These are phyloP conservation scores for Rhodomyrtus tomentosa DNA, from an alignment of 345 rosid species.

Conservation along the genomic window DNA sequence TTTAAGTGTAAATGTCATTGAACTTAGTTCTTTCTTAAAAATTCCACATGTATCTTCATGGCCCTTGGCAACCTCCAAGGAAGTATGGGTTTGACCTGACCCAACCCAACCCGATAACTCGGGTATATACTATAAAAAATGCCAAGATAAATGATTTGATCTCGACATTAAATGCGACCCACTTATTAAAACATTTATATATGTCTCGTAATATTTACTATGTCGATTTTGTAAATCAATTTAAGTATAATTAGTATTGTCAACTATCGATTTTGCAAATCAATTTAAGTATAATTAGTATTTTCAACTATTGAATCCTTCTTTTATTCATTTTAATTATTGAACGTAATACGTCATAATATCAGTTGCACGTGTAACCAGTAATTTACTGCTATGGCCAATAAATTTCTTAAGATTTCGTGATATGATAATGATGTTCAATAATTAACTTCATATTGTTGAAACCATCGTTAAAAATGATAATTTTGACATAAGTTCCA, in stretches of 20 bases:
- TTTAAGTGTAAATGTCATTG: no score
- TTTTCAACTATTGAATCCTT: neutral
- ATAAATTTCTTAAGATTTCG: neutral
- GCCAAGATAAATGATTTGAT: neutral
- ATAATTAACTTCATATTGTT: neutral
- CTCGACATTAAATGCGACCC: neutral
- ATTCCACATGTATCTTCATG: no score
- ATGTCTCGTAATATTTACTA: neutral
- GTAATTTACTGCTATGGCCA: neutral
- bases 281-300: neutral
- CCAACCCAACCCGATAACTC: neutral
- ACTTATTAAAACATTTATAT: neutral
- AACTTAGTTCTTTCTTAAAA: no score
- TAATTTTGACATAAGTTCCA: neutral
- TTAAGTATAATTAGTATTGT: neutral
- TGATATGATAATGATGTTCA: accelerated
- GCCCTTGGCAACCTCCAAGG: no score
- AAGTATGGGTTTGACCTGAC: neutral
- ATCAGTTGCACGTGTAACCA: neutral
- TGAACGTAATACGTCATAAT: neutral
- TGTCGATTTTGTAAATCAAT: neutral
- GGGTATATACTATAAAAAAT: neutral
- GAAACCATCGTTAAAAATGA: neutral
- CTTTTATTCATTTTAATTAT: neutral
- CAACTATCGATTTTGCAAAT: neutral